Conservation (phyloP, 805 yeast species). For the Scheffersomyces coipomensis region DNA sequence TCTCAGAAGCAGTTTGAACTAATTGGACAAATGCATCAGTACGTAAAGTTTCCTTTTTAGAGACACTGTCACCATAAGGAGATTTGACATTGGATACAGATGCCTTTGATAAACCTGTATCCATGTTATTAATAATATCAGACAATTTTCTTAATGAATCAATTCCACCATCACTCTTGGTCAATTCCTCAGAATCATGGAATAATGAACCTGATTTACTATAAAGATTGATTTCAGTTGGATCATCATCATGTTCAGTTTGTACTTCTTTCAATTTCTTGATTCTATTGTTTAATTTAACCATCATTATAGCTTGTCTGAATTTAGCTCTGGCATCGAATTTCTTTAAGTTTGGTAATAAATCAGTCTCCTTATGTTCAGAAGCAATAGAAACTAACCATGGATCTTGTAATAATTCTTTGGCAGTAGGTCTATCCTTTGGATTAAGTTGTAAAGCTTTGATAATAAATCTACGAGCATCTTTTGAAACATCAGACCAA, state of each 20-base stretch:
- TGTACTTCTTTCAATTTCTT: conserved; percentile 64
- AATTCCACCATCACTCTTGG: conserved; percentile 8
- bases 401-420: conserved; percentile 61
- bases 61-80: conserved; percentile 4
- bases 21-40: conserved; percentile 66
- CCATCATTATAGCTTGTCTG: conserved; percentile 81
- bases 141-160: conserved; percentile 28
- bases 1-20: conserved; percentile 64
- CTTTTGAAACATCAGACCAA: conserved; percentile 79
- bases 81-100: conserved; percentile 16
- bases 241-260: conserved; percentile 55
- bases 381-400: conserved; percentile 62
- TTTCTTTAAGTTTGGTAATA: conserved; percentile 76
- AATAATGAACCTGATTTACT: conserved; percentile 27
- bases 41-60: conserved; percentile 37
- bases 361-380: conserved; percentile 55
- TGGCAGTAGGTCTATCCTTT: conserved; percentile 64
- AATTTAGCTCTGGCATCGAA: conserved; percentile 83
- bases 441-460: conserved; percentile 71
- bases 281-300: conserved; percentile 77
- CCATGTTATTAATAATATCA: conserved; percentile 19
- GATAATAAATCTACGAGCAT: conserved; percentile 77
- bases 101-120: conserved; percentile 17
- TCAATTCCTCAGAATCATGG: conserved; percentile 2
- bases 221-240: conserved; percentile 44